phyloP scores from a whole-genome alignment of 2,329 filamentous ascomycete genomes.

The Conoideocrella luteorostrata region DNA sequence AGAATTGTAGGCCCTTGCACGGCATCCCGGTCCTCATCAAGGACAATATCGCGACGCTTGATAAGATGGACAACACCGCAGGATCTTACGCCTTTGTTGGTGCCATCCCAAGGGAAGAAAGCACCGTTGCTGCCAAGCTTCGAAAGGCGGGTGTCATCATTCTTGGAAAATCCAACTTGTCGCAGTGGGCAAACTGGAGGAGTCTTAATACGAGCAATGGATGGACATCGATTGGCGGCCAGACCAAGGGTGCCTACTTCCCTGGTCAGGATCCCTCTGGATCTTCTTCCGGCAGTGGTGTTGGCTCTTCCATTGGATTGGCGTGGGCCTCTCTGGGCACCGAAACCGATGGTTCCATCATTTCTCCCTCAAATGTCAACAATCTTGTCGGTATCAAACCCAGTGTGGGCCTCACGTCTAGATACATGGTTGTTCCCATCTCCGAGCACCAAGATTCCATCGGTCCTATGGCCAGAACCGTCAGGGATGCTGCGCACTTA shows the following conservation, averaged over 20 bases:
- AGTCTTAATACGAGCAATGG: slow-evolving; percentile 52
- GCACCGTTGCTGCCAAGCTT: slow-evolving; percentile 53
- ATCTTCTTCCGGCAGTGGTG: slow-evolving; percentile 56
- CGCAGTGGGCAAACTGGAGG: slow-evolving; percentile 59
- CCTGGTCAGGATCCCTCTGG: slow-evolving; percentile 55
- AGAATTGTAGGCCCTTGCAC: slow-evolving; percentile 42
- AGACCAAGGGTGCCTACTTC: slow-evolving; percentile 55
- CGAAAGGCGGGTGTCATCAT: slow-evolving; percentile 56
- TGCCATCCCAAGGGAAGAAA: slow-evolving; percentile 47
- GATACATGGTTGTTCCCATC: slow-evolving; percentile 58
- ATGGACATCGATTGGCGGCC: slow-evolving; percentile 60
- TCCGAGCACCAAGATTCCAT: slow-evolving; percentile 56
- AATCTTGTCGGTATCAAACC: slow-evolving; percentile 63
- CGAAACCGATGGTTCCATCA: slow-evolving; percentile 55
- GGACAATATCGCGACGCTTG: slow-evolving; percentile 58
- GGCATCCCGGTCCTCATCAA: slow-evolving; percentile 62
- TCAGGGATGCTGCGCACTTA: slow-evolving; percentile 55
- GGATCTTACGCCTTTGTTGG: slow-evolving; percentile 59
- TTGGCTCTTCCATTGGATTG: slow-evolving; percentile 33
- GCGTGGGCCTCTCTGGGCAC: slow-evolving; percentile 10
- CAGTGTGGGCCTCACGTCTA: slow-evolving; percentile 57
- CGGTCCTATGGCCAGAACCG: slow-evolving; percentile 55
- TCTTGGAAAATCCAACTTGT: slow-evolving; percentile 59
- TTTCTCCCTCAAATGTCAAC: slow-evolving; percentile 45
- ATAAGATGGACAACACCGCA: slow-evolving; percentile 56